Base-by-base conservation (phyloP, 352 stramenopile genomes). In the Peronospora destructor region DNA sequence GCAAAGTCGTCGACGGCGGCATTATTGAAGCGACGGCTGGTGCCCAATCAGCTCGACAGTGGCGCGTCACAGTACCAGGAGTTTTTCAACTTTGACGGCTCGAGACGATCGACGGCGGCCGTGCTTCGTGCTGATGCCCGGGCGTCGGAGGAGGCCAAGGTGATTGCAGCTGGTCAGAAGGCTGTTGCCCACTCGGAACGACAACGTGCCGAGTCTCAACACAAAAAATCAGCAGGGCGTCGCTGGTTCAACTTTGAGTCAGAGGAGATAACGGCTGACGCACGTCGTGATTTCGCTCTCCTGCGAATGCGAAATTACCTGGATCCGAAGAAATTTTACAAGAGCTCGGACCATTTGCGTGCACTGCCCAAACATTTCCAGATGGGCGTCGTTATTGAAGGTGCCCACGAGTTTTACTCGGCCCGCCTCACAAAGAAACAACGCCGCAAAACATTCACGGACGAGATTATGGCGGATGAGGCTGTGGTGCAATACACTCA, bases 311-410 rank as follows among this genome's bases (percentile, higher is more conserved):
- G 93, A 38, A 97, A 94, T 59, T 98, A 97, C 67, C 53, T 97
- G 48, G 91, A 98, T 65, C 93, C 93, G 1, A 97, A 97, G 67
- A 95, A 95, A 57, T 98, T 98, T 50, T 98, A 98, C 90, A 98
- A 98, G 82, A 84, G 73, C 53, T 91, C 76, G 51, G 84, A 95
- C 59, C 81, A 90, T 59, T 66, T 68, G 36, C 84, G 86, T 45
- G 74, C 73, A 17, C 59, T 94, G 53, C 86, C 86, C 21, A 92
- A 87, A 50, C 72, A 96, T 51, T 94, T 97, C 48, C 90, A 97
- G 59, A 66, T 94, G 34, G 93, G 93, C 14, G 92, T 83, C 12
- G 90, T 97, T 9, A 86, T 98, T 41, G 90, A 97, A 65, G 91
- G 89, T 40, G 72, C 81, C 11, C 61, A 85, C 26, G 93, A 98